Evolutionary conservation across 1,284 basidiomycete genomes (phyloP).

Genomic region (Trichosporon sp.): DNA sequence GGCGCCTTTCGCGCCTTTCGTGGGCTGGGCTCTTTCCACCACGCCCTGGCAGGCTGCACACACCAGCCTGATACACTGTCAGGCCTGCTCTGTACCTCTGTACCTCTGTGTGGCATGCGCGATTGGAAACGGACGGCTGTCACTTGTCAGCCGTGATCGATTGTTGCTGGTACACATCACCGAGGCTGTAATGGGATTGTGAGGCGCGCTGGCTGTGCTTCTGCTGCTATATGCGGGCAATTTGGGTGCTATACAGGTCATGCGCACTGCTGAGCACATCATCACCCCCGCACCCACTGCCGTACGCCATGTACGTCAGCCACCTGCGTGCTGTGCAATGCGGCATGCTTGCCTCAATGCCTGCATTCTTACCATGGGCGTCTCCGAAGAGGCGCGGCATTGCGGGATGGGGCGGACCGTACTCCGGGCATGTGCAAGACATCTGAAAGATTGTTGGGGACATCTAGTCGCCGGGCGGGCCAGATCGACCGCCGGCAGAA

Average conservation of each 20-base stretch:
- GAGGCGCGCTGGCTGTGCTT: no score
- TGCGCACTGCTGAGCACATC: background rate
- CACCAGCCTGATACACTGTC: background rate
- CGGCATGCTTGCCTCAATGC: background rate
- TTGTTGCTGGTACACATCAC: no score
- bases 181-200: no score
- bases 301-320: background rate
- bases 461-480: background rate
- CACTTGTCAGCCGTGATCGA: background rate
- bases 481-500: background rate
- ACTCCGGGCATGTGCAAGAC: no score
- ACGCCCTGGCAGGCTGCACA: background rate
- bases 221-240: background rate
- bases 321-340: background rate
- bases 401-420: background rate
- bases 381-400: no score
- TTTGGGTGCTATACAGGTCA: background rate
- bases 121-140: background rate
- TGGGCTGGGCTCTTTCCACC: background rate
- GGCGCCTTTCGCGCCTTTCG: background rate
- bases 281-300: background rate
- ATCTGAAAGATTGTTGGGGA: background rate
- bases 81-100: no score
- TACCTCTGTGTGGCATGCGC: background rate
- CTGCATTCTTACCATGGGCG: background rate